Conservation (phyloP, 768 basidiomycete species). For the Mycena metata region DNA sequence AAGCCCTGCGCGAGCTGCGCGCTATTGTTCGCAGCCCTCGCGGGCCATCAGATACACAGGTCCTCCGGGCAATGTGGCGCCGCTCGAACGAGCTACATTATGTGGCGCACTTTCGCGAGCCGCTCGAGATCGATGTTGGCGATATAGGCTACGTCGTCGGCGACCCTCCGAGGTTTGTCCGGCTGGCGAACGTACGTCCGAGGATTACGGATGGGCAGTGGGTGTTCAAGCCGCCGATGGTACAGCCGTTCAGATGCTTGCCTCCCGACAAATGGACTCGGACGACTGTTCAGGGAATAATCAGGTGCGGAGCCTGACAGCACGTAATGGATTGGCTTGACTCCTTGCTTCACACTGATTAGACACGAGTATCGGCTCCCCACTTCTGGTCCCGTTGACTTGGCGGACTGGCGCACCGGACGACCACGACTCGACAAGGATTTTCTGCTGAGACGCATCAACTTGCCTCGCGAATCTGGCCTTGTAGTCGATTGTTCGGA, state of each 20-base stretch:
- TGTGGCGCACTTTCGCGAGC: conserved; percentile 27
- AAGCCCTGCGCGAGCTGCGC: conserved; percentile 8
- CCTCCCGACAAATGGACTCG: conserved; percentile 13
- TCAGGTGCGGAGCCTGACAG: conserved; percentile 15
- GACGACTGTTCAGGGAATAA: conserved; percentile 1
- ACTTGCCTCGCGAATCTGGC: conserved; percentile 11
- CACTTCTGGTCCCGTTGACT: neutral
- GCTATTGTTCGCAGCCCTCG: neutral
- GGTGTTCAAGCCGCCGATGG: neutral
- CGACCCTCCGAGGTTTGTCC: conserved; percentile 15
- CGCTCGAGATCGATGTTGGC: conserved; percentile 22
- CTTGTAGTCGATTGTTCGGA: conserved; percentile 26
- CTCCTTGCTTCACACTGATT: neutral
- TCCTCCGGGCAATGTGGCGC: conserved; percentile 21
- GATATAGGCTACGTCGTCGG: conserved; percentile 29
- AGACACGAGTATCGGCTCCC: conserved; percentile 23
- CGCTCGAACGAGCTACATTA: conserved; percentile 26
- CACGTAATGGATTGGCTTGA: neutral
- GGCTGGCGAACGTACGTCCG: conserved; percentile 2
- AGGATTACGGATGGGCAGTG: neutral
- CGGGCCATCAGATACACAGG: neutral
- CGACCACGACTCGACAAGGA: conserved; percentile 22
- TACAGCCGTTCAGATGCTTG: neutral
- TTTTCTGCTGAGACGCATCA: conserved; percentile 24
- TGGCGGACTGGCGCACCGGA: conserved; percentile 15